phyloP scores from a whole-genome alignment of 2,329 filamentous ascomycete species.

The Chaetomiaceae sp. region DNA sequence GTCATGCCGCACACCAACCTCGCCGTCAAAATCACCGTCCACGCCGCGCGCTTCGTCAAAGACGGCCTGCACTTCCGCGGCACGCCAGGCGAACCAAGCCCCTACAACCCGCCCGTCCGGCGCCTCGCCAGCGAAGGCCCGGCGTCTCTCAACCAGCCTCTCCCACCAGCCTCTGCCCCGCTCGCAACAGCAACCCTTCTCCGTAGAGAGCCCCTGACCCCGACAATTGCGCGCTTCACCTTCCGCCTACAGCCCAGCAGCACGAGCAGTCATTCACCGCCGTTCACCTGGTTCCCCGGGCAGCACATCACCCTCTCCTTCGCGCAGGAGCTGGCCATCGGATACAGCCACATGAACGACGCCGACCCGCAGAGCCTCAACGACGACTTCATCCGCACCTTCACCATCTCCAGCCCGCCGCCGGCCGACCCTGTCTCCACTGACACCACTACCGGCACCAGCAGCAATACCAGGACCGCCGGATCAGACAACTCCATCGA shows the following conservation, averaged over 20 bases:
- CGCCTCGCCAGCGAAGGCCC: constrained; percentile 55
- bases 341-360: constrained; percentile 79
- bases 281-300: constrained; percentile 54
- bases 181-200: constrained; percentile 48
- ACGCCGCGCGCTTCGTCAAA: constrained; percentile 55
- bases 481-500: constrained; percentile 34
- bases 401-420: constrained; percentile 66
- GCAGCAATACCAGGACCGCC: background rate
- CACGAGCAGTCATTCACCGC: background rate
- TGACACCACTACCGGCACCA: background rate
- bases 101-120: constrained; percentile 73
- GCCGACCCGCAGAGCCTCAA: constrained; percentile 74
- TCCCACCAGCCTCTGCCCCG: constrained; percentile 16
- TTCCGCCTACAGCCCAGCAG: constrained; percentile 33
- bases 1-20: constrained; percentile 66
- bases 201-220: constrained; percentile 54
- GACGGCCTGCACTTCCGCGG: constrained; percentile 65
- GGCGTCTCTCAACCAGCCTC: background rate
- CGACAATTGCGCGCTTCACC: constrained; percentile 59
- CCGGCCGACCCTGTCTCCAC: constrained; percentile 26
- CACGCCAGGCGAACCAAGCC: constrained; percentile 51
- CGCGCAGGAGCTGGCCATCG: constrained; percentile 58
- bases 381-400: constrained; percentile 77
- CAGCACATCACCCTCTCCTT: constrained; percentile 78
- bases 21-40: constrained; percentile 61